These are phyloP conservation scores for Mortierella alpina DNA, from an alignment of 192 early-diverging fungal genomes.

Conservation along the genomic window DNA sequence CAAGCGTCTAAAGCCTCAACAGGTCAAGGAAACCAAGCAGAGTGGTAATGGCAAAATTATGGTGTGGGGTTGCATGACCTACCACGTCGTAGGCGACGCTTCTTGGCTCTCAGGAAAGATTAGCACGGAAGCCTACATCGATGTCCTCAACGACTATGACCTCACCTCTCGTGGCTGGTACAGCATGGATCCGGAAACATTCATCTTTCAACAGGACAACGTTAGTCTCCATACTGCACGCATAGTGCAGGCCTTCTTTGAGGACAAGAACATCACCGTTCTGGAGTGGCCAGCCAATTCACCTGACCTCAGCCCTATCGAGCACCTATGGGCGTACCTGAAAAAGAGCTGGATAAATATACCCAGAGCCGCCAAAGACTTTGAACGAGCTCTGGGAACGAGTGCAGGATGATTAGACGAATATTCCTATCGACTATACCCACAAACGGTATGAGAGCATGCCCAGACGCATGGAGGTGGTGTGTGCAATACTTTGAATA, in stretches of 20 bases:
- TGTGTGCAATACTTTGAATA: no score
- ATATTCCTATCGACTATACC: not conserved
- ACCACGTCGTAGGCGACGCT: not conserved
- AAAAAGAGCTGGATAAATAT: not conserved
- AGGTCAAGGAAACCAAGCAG: not conserved
- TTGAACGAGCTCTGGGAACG: not conserved
- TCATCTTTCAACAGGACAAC: constrained; percentile 14
- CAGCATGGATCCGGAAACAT: not conserved
- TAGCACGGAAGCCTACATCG: not conserved
- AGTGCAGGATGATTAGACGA: no score
- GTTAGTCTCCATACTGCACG: not conserved
- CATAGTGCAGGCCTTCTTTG: not conserved
- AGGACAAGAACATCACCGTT: not conserved
- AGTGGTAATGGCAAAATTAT: not conserved
- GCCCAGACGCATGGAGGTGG: not conserved
- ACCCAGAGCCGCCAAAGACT: not conserved
- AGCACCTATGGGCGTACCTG: not conserved
- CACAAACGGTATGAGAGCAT: not conserved
- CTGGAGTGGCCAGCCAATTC: not conserved
- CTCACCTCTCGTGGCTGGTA: not conserved
- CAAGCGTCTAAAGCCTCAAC: not conserved
- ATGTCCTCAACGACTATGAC: not conserved
- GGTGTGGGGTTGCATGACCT: not conserved
- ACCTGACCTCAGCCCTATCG: constrained; percentile 1
- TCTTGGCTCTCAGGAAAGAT: not conserved